These are phyloP conservation scores for Geotrichum histeridarum DNA, from an alignment of 1,139 yeast species.

Conservation along the genomic window DNA sequence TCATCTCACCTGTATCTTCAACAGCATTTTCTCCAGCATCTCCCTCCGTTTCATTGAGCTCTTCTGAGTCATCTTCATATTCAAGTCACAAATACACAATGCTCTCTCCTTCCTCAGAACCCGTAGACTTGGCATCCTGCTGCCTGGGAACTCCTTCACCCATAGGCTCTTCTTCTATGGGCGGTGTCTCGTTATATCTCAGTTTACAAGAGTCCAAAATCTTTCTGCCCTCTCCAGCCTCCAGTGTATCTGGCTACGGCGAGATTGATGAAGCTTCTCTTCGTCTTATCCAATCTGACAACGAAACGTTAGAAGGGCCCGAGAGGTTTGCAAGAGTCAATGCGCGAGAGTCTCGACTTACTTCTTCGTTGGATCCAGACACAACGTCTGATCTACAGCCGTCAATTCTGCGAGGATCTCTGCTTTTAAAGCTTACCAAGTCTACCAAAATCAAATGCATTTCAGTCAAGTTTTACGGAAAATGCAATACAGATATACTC, in stretches of 20 bases:
- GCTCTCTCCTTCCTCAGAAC: no score
- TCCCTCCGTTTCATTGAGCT: no score
- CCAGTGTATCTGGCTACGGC: background rate
- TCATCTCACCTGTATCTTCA: no score
- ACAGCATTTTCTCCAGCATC: no score
- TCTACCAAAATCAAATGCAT: slow-evolving; percentile 66
- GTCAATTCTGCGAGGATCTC: slow-evolving; percentile 68
- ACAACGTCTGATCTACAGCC: slow-evolving; percentile 54
- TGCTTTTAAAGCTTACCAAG: slow-evolving; percentile 65
- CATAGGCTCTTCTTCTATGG: no score
- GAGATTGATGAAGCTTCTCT: background rate
- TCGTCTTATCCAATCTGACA: background rate
- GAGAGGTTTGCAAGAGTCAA: no score
- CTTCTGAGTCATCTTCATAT: no score
- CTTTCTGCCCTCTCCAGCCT: slow-evolving; percentile 7
- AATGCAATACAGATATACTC: slow-evolving; percentile 80
- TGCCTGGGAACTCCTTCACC: no score
- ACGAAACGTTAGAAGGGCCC: background rate
- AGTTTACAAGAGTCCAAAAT: slow-evolving; percentile 8
- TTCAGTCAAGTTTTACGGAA: slow-evolving; percentile 58
- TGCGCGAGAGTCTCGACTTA: background rate
- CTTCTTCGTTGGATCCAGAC: slow-evolving; percentile 9
- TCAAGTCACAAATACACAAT: no score
- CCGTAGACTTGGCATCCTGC: no score
- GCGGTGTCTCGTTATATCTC: background rate